phyloP scores from a whole-genome alignment of 306 rosid genomes.

The Potentilla sterilis region DNA sequence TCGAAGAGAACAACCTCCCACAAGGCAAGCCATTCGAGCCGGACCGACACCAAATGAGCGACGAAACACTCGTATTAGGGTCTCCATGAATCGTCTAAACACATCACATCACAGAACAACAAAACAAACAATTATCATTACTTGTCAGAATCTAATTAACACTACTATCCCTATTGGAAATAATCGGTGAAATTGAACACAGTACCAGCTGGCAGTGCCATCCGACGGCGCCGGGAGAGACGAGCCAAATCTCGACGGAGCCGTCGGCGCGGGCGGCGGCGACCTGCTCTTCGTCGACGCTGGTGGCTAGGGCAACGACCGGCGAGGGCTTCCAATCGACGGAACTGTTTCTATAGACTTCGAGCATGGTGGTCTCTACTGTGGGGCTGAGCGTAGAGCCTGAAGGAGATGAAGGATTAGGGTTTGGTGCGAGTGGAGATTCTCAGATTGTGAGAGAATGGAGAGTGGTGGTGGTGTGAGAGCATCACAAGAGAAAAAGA shows the following conservation, averaged over 20 bases:
- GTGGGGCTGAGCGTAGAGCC: not conserved
- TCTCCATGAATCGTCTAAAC: constrained; percentile 77
- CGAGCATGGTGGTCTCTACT: constrained; percentile 37
- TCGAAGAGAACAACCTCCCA: constrained; percentile 79
- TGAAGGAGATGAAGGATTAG: not conserved
- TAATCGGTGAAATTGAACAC: not conserved
- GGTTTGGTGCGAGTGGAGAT: not conserved
- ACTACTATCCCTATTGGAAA: not conserved
- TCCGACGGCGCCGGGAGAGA: constrained; percentile 86
- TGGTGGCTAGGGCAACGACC: constrained; percentile 73
- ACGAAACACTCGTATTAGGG: constrained; percentile 57
- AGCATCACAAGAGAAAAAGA: constrained; percentile 25
- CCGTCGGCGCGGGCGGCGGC: constrained; percentile 95
- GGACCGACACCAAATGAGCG: constrained; percentile 76
- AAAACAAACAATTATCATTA: too few relatives aligned
- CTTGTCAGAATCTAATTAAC: not conserved
- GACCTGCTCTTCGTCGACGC: constrained; percentile 69
- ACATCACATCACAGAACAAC: too few relatives aligned
- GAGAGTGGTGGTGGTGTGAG: not conserved
- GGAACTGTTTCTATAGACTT: constrained; percentile 47
- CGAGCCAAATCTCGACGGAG: constrained; percentile 95
- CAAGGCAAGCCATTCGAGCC: constrained; percentile 45
- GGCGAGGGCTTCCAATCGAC: constrained; percentile 85
- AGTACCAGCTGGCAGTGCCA: constrained; percentile 98
- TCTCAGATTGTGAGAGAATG: not conserved